Evolutionary conservation across 192 early-diverging fungal species (phyloP), one percentile per base, ranked within the genome.

Genomic region (Entomortierella parvispora): DNA sequence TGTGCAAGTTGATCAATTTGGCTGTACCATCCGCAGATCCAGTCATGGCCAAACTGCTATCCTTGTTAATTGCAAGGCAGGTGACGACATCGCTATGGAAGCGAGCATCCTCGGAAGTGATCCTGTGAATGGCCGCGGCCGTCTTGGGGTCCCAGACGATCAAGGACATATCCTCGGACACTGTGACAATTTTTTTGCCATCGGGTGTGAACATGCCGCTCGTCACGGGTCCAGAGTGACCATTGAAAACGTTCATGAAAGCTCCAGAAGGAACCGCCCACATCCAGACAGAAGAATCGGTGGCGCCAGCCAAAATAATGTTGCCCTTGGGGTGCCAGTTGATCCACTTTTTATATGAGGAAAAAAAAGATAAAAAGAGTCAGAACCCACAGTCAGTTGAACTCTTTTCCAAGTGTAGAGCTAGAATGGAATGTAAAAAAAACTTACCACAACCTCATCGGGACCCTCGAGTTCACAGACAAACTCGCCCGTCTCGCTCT

Each of bases 281-380:
- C 97, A 99, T 98, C 96, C 96, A 99, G 55, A 98, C 70, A 7
- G 93, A 94, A 2, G 89, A 91, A 81, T 99, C 98, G 47, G 84
- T 83, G 33, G 91, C 86, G 22, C 96, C 96, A n/a, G 93, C 93
- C 26, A 99, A 72, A 17, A 99, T 62, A 14, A 98, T 90, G 60
- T 90, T 89, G 55, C 98, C 98, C 62, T 93, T 88, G 8, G 95
- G 95, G 80, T 99, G 98, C 98, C 98, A 99, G 69, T 92, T 80
- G 22, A 98, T 51, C 96, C 96, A 99, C 89, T 92, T 53, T 25
- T 18, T 46, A 50, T 15, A 45, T 23, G 15, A 3, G 2, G 15
- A 44, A 33, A 47, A 45, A 18, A 55, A 45, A 60, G 18, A 49
- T 26, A 28, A 34, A 15, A 40, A 14, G 47, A 20, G 25, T 5